Evolutionary conservation across 169 alveolate genomes (phyloP), one percentile per base, ranked within the genome.

Genomic region (Neospora caninum): DNA sequence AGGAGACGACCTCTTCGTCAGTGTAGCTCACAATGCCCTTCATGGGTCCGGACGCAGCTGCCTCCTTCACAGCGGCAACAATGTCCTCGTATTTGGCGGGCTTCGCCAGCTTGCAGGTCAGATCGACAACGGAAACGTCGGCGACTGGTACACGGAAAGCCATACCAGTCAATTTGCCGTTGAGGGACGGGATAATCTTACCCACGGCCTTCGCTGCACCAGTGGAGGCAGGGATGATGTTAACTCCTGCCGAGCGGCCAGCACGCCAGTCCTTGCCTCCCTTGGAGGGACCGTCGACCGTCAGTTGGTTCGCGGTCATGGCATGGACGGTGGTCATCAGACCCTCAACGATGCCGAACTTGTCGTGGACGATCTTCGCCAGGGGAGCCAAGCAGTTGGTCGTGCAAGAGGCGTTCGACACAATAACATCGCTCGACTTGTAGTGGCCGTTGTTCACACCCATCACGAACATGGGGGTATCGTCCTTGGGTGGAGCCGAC

Each of bases 261-360:
- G 99, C 99, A 95, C 99, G 98, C 99, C 99, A 99, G 98, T 99
- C 99, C 97, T 99, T 99, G 88, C 99, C 99, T 38, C 99, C 99
- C 95, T 98, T 98, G 67, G 99, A 98, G 86, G 99, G 99, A 78
- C 99, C 99, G 95, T 99, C 99, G 69, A 99, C 99, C 92, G 99
- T 98, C 94, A 99, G 97, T 97, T 99, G 99, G 97, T 98, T 99
- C 83, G 99, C 99, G 31, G 99, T 99, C 95, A 98, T 97, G 73
- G 99, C 99, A 96, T 99, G 99, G 64, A 99, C 99, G n/a, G 99
- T 99, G 94, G 99, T 99, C 99, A 99, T 99, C 80, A 99, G 97
- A 53, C 99, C 99, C 97, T 99, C 99, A 9, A 91, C 97, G 93
- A 99, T 99, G 49, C 99, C 99, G 97, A 98, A 99, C 96, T 98